Evolutionary conservation across 768 basidiomycete genomes (phyloP), one percentile per base, ranked within the genome.

Genomic region (Lactarius sanguifluus): DNA sequence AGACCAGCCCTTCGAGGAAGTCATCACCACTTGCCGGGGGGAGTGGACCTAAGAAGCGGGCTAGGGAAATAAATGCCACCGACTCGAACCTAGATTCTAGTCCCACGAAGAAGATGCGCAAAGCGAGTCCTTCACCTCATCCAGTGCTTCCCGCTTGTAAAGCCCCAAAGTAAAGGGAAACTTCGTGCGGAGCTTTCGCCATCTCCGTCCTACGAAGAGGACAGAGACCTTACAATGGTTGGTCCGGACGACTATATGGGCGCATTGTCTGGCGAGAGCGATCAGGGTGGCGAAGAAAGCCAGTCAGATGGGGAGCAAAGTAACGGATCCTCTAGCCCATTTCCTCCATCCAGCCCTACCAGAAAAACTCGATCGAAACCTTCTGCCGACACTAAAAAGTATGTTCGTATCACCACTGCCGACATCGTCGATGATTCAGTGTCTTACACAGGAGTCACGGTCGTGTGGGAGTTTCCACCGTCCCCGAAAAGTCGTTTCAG

Each of bases 231-330:
- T 25, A 47, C 28, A 18, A 40, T 23, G 18, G 43, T 61, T 23
- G 65, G 60, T 38, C 45, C 64, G 18, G 57, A 69, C 30, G 68
- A 69, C 32, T 69, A 69, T 40, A 34, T 34, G 4, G 65, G 68
- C 23, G 68, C 64, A 28, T 40, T 66, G 36, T 38, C 50, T 41
- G 30, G 41, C 50, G 61, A 63, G 30, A 55, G 32, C 40, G 61
- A 58, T 38, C 66, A 55, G n/a, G 66, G 50, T 59, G 66, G 57
- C 54, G 50, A 16, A 52, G 57, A 30, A 41, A 16, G 30, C 38
- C 65, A 18, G 38, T 59, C 57, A 34, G 57, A 59, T 28, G 57
- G 5, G 5, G 38, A 4, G 15, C 36, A 38, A 38, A 3, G 56
- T 25, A 43, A 47, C 7, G 10, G 28, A 62, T 41, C 61, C 20